Percentiles rank a stretch among this genome's conserved stretches.
Conservation (phyloP, 345 rosid species). For the Jatropha curcas region DNA sequence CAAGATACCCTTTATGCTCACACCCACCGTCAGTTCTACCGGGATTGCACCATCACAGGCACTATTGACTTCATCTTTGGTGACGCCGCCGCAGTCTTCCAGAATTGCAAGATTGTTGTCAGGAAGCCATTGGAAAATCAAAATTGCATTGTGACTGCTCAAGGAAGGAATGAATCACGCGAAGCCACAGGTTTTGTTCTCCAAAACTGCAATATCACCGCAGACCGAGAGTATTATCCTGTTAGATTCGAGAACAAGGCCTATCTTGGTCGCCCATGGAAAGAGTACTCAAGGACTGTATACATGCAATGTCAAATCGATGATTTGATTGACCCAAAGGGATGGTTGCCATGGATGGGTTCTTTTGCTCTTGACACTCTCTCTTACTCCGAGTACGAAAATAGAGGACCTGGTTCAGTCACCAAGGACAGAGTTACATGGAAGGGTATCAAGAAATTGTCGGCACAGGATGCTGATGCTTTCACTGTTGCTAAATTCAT, state of each 20-base stretch:
- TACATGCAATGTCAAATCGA: slow-evolving; percentile 56
- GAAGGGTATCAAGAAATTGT: slow-evolving; percentile 49
- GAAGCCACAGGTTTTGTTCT: slow-evolving; percentile 55
- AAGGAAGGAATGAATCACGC: slow-evolving; percentile 49
- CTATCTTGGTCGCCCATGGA: slow-evolving; percentile 91
- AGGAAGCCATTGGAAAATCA: slow-evolving; percentile 50
- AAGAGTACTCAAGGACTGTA: slow-evolving; percentile 52
- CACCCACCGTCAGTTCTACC: slow-evolving; percentile 34
- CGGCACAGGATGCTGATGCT: slow-evolving; percentile 15
- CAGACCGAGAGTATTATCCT: slow-evolving; percentile 35
- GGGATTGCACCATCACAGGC: slow-evolving; percentile 28
- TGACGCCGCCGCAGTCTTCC: slow-evolving; percentile 51
- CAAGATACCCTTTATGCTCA: slow-evolving; percentile 31
- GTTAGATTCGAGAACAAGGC: slow-evolving; percentile 38
- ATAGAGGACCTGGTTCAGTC: slow-evolving; percentile 62
- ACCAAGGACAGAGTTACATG: slow-evolving; percentile 48
- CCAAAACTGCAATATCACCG: slow-evolving; percentile 60
- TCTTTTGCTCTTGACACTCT: slow-evolving; percentile 49
- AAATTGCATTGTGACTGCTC: slow-evolving; percentile 61
- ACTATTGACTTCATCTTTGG: slow-evolving; percentile 63
- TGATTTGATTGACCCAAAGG: slow-evolving; percentile 55
- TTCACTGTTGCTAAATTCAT: slow-evolving; percentile 45
- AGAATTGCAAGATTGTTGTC: slow-evolving; percentile 59
- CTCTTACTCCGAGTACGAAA: slow-evolving; percentile 55
- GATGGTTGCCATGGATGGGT: slow-evolving; percentile 60